A percentile compares a stretch with the other conserved stretches of the same genome.
phyloP scores from a whole-genome alignment of 345 rosid genomes.

The Cardamine resedifolia region DNA sequence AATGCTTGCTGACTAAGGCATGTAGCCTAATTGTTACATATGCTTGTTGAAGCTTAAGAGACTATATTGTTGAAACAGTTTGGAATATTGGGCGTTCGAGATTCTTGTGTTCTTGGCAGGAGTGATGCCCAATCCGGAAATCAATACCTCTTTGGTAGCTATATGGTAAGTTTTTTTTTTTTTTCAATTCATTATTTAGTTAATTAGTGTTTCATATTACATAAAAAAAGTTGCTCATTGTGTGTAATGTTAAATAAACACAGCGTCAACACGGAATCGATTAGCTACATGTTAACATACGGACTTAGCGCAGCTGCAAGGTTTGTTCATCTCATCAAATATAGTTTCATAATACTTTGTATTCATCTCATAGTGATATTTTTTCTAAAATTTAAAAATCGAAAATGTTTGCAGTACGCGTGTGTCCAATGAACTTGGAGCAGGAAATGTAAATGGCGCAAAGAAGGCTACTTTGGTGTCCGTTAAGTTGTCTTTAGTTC shows the following conservation, averaged over 20 bases:
- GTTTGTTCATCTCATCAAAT: slow-evolving; percentile 40
- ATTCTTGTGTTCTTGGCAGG: slow-evolving; percentile 75
- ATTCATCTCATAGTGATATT: not conserved
- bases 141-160: slow-evolving; percentile 63
- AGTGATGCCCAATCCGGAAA: slow-evolving; percentile 58
- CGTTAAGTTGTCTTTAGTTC: slow-evolving; percentile 52
- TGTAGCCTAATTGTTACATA: too few species aligned
- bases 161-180: slow-evolving; percentile 52
- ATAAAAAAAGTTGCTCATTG: not conserved
- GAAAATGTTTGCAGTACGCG: slow-evolving; percentile 55
- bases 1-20: too few species aligned
- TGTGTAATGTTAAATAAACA: not conserved
- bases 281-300: slow-evolving; percentile 63
- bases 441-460: slow-evolving; percentile 48
- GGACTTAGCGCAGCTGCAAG: slow-evolving; percentile 87
- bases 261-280: slow-evolving; percentile 60
- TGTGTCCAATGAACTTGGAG: slow-evolving; percentile 82
- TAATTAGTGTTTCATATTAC: not conserved
- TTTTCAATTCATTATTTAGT: not conserved
- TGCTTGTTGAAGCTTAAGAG: slow-evolving; percentile 3
- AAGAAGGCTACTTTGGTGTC: slow-evolving; percentile 52
- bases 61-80: slow-evolving; percentile 34
- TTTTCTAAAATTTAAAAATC: not conserved
- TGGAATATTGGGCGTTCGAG: slow-evolving; percentile 87
- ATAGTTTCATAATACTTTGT: not conserved